phyloP scores from a whole-genome alignment of 345 rosid species.

The Tarenaya hassleriana region DNA sequence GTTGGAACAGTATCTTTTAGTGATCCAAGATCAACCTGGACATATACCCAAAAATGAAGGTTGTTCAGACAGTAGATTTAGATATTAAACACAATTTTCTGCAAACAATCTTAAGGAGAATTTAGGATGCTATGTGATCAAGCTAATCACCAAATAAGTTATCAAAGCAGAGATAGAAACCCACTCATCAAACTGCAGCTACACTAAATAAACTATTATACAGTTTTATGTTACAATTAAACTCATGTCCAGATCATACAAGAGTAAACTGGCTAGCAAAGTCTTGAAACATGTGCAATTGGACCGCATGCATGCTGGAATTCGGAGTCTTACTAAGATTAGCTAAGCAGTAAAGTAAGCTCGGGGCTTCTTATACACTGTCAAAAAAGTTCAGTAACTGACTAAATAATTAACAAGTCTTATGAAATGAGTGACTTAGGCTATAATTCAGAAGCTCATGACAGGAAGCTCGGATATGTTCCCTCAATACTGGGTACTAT shows the following conservation, averaged over 20 bases:
- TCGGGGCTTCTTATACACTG: conserved; percentile 2
- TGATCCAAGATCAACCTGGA: conserved; percentile 72
- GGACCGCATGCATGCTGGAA: conserved; percentile 1
- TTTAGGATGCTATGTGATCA: conserved; percentile 10
- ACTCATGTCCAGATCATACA: conserved; percentile 10
- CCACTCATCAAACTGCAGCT: conserved; percentile 20
- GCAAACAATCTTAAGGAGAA: not conserved
- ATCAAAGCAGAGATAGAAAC: conserved; percentile 18
- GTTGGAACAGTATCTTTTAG: conserved; percentile 94
- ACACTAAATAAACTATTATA: not conserved
- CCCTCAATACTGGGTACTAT: not conserved
- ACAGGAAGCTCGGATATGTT: conserved; percentile 6
- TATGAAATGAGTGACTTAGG: not conserved
- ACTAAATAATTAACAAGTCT: not conserved
- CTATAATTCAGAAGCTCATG: not conserved
- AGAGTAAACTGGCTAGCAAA: not conserved
- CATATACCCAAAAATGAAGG: conserved; percentile 25
- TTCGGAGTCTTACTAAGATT: conserved; percentile 4
- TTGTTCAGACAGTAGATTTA: conserved; percentile 5
- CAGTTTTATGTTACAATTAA: not conserved
- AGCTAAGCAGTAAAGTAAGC: conserved; percentile 3
- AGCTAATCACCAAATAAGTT: conserved; percentile 12
- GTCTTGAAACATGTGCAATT: conserved; percentile 7
- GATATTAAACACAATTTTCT: conserved; percentile 1
- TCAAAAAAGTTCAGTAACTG: conserved; percentile 6